Evolutionary conservation across 139 green algal genomes (phyloP).

Genomic region (Dunaliella primolecta): DNA sequence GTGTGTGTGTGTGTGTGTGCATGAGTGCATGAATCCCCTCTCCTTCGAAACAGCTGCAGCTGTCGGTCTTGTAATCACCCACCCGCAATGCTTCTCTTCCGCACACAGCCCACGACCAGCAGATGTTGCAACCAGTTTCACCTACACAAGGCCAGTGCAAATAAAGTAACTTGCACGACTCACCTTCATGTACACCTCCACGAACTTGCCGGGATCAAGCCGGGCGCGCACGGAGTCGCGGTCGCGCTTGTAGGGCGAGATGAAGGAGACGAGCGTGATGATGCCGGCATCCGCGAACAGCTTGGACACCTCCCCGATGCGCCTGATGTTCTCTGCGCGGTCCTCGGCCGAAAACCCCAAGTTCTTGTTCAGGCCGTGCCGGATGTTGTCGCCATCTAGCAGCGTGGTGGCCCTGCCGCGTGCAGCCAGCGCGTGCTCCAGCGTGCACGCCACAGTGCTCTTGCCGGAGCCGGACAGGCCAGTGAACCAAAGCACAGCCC

Average conservation of each 20-base stretch:
- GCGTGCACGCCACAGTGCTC: slow-evolving; percentile 73
- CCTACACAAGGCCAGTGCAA: too few relatives aligned
- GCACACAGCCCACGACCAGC: too few relatives aligned
- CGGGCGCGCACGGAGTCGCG: slow-evolving; percentile 63
- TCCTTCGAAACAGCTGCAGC: too few relatives aligned
- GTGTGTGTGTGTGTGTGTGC: slow-evolving; percentile 8
- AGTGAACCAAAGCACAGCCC: slow-evolving; percentile 89
- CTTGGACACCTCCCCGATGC: slow-evolving; percentile 91
- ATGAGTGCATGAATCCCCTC: too few relatives aligned
- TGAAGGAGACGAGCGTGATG: slow-evolving; percentile 91
- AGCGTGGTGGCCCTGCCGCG: slow-evolving; percentile 70
- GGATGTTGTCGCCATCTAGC: slow-evolving; percentile 94
- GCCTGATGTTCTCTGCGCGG: slow-evolving; percentile 91
- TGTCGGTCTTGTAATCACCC: too few relatives aligned
- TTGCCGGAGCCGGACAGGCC: slow-evolving; percentile 79
- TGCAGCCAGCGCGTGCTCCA: slow-evolving; percentile 62
- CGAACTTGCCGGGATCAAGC: slow-evolving; percentile 63
- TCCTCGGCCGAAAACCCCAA: slow-evolving; percentile 82
- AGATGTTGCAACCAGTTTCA: too few relatives aligned
- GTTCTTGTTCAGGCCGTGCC: slow-evolving; percentile 91
- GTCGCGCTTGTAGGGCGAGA: slow-evolving; percentile 87
- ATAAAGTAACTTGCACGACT: too few relatives aligned
- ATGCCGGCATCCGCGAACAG: slow-evolving; percentile 85
- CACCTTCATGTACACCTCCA: slow-evolving; percentile 91
- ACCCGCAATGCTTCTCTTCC: too few relatives aligned